Base-by-base conservation (phyloP, 768 basidiomycete species). In the Russula abietina region DNA sequence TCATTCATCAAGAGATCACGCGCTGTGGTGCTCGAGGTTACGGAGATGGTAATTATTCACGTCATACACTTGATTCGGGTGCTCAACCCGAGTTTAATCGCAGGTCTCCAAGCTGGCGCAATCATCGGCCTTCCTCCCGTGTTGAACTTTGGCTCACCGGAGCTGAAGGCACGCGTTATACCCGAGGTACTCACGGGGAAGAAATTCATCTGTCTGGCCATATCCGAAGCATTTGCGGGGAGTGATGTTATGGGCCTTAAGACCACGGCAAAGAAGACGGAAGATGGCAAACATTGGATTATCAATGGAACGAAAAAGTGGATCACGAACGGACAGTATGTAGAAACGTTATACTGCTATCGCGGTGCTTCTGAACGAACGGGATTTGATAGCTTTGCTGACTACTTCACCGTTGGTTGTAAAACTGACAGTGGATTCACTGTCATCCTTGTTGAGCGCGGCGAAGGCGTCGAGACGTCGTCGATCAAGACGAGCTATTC, bases 401-500 rank as follows among this genome's bases (percentile, higher is more conserved):
- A 69, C 65, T 75, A 75, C 72, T 90, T 90, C 73, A 88, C 87
- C 52, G 85, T 85, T 5, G 88, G 84, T 9, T 89, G 86, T 72
- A 85, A 83, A 69, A 89, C 87, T 1, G 83, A 83, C 72, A 79
- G 81, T 53, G 89, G 90, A 11, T 83, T 95, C 63, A 91, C 93
- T 24, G 89, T 92, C 59, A 88, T 97, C 66, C 80, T 95, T 17
- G 85, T 97, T 5, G 91, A 93, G 69, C 84, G 92, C 19, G 79
- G 80, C 8, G 88, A 89, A 64, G 89, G 90, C 52, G 83, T 95
- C 17, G 86, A 91, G 73, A 94, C 93, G 1, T 89, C 86, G 70
- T 75, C 82, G 9, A 95, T 95, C 77, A 91, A 92, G 77, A 94
- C 93, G 11, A 85, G 85, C n/a, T 95, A 98, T 73, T 94, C 92